A percentile compares a stretch with the other conserved stretches of the same genome.
Conservation (phyloP, 345 rosid species). For the Nephelium lappaceum region DNA sequence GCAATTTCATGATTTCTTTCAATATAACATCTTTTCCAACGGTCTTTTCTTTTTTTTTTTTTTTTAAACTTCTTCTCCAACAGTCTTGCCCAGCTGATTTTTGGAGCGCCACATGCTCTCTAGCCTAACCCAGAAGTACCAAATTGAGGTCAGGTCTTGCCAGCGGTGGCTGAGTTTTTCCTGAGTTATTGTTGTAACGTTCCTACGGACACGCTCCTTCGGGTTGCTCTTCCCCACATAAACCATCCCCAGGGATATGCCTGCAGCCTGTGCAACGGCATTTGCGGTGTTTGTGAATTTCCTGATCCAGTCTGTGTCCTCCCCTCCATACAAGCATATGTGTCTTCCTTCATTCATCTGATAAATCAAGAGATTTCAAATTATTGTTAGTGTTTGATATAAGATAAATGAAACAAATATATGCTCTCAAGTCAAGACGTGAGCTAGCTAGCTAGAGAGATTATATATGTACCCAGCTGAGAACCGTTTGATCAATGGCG, state of each 20-base stretch:
- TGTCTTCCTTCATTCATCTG: slow-evolving; percentile 51
- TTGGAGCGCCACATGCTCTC: slow-evolving; percentile 60
- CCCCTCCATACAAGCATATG: slow-evolving; percentile 81
- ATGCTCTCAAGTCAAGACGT: background rate
- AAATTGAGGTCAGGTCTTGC: slow-evolving; percentile 40
- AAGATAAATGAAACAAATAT: background rate
- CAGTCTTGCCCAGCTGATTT: slow-evolving; percentile 29
- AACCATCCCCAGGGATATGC: slow-evolving; percentile 53
- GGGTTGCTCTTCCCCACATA: slow-evolving; percentile 77
- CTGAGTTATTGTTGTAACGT: slow-evolving; percentile 27
- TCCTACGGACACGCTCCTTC: slow-evolving; percentile 45
- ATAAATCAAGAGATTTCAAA: slow-evolving; percentile 10
- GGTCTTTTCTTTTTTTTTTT: no score
- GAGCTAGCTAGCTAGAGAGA: background rate
- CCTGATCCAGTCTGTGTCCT: slow-evolving; percentile 71
- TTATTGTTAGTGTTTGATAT: background rate
- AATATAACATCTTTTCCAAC: no score
- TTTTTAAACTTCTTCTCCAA: no score
- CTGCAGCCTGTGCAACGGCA: slow-evolving; percentile 39
- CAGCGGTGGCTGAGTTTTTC: slow-evolving; percentile 51
- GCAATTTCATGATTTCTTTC: slow-evolving; percentile 55
- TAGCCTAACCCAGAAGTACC: slow-evolving; percentile 57
- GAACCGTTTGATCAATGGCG: slow-evolving; percentile 44
- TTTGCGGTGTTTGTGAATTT: slow-evolving; percentile 42
- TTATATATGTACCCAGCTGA: slow-evolving; percentile 43